Evolutionary conservation across 2,329 filamentous ascomycete species (phyloP).

Genomic region (Colletotrichum cereale): DNA sequence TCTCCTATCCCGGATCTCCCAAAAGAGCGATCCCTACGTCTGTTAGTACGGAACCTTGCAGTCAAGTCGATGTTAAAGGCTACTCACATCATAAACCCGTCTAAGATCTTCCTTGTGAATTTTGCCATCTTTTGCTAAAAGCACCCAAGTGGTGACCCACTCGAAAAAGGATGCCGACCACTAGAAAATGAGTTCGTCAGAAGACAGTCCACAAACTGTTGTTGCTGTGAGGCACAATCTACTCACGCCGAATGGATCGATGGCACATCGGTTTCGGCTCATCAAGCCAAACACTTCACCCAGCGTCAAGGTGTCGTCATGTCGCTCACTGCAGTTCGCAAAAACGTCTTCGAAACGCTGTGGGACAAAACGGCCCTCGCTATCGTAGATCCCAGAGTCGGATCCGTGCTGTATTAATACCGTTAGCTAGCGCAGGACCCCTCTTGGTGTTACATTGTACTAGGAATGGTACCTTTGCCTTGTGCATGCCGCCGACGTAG

Average conservation of each 20-base stretch:
- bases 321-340: constrained; percentile 53
- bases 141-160: constrained; percentile 62
- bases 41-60: constrained; percentile 49
- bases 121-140: constrained; percentile 65
- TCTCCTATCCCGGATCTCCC: constrained; percentile 41
- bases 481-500: constrained; percentile 51
- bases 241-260: constrained; percentile 58
- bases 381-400: constrained; percentile 58
- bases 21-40: constrained; percentile 46
- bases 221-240: background rate
- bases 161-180: constrained; percentile 41
- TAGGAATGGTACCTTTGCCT: constrained; percentile 49
- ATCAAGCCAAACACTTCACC: constrained; percentile 50
- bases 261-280: constrained; percentile 52
- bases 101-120: constrained; percentile 68
- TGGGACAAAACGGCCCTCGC: constrained; percentile 59
- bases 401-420: constrained; percentile 53
- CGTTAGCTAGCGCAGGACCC: background rate
- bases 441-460: background rate
- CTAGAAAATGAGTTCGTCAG: constrained; percentile 4
- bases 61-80: constrained; percentile 38
- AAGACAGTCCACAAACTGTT: accelerated
- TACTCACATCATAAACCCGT: constrained; percentile 64
- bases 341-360: constrained; percentile 63
- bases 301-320: constrained; percentile 52